Percentiles rank a stretch among this genome's conserved stretches.
phyloP scores from a whole-genome alignment of 1,139 yeast species.

The Kluyveromyces marxianus region DNA sequence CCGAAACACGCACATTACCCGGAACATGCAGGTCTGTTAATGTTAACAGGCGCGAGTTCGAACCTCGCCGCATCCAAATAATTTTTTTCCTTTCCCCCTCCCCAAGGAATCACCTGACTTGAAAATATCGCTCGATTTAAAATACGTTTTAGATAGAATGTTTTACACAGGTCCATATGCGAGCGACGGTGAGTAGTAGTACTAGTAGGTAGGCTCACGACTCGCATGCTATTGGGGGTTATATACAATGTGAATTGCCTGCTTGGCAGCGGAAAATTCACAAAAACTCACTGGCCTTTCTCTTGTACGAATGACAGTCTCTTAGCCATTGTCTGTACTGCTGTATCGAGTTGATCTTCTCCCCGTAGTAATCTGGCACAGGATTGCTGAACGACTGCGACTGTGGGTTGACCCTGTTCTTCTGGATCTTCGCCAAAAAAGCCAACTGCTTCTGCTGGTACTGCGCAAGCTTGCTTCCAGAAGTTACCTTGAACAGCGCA shows the following conservation, averaged over 20 bases:
- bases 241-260: too few relatives aligned
- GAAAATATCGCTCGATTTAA: too few relatives aligned
- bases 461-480: slow-evolving; percentile 40
- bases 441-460: slow-evolving; percentile 59
- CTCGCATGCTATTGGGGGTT: too few relatives aligned
- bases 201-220: too few relatives aligned
- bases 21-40: slow-evolving; percentile 22
- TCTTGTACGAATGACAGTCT: slow-evolving; percentile 84
- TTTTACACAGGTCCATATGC: too few relatives aligned
- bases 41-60: slow-evolving; percentile 25
- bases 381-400: slow-evolving; percentile 89
- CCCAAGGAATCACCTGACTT: background rate
- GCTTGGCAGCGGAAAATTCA: slow-evolving; percentile 21
- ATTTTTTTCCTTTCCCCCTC: background rate
- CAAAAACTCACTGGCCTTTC: slow-evolving; percentile 77
- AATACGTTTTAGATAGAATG: too few relatives aligned
- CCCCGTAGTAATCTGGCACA: slow-evolving; percentile 96
- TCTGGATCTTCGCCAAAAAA: slow-evolving; percentile 65
- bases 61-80: slow-evolving; percentile 23
- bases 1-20: slow-evolving; percentile 1
- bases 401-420: slow-evolving; percentile 88
- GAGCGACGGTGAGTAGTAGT: too few relatives aligned
- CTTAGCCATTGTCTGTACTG: slow-evolving; percentile 94
- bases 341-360: slow-evolving; percentile 77
- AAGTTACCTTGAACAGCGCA: slow-evolving; percentile 50